These are phyloP conservation scores for Talaromyces thailandensis DNA, from an alignment of 495 filamentous ascomycete species.

Conservation along the genomic window DNA sequence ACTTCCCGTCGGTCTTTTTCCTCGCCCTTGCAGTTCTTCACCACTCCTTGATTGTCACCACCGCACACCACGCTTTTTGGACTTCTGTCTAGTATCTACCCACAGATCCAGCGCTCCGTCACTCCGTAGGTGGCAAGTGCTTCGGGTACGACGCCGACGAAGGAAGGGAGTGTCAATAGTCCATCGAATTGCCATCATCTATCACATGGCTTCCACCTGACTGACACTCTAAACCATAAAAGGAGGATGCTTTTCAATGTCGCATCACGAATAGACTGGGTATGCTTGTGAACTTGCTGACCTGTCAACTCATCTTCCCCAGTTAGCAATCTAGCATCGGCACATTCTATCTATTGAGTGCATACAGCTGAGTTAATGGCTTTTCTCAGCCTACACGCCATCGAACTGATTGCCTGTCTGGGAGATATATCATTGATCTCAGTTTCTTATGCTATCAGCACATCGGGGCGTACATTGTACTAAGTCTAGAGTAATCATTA, in stretches of 20 bases:
- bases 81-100: neutral
- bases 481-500: too few species aligned
- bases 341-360: neutral
- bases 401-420: neutral
- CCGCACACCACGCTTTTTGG: neutral
- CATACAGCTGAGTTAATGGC: neutral
- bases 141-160: neutral
- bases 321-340: neutral
- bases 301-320: neutral
- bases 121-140: neutral
- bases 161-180: neutral
- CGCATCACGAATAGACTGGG: neutral
- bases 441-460: neutral
- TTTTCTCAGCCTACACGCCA: neutral
- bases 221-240: neutral
- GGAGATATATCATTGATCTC: neutral
- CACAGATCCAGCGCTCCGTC: neutral
- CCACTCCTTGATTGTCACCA: neutral
- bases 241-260: neutral
- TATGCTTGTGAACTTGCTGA: neutral
- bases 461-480: neutral
- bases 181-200: neutral
- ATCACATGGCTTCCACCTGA: neutral
- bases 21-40: neutral
- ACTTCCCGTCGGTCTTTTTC: neutral